phyloP scores from a whole-genome alignment of 176 grass and related monocot genomes.

The Aegilops bicornis region DNA sequence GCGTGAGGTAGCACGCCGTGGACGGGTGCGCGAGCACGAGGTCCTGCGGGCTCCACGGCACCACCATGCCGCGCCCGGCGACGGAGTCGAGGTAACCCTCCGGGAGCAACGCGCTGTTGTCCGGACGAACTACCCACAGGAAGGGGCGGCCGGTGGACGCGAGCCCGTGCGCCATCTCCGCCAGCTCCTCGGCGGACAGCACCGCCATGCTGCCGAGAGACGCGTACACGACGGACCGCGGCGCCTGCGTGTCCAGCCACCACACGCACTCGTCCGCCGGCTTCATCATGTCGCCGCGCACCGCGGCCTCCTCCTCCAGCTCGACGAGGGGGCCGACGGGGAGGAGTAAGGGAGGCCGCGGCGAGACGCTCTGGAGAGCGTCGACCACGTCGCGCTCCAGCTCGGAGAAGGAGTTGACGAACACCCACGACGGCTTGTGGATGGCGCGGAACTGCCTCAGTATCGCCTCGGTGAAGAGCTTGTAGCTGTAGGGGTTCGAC shows the following conservation, averaged over 20 bases:
- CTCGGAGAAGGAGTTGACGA: constrained; percentile 76
- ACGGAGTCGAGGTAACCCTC: constrained; percentile 38
- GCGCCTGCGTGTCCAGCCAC: constrained; percentile 59
- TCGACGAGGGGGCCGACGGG: constrained; percentile 68
- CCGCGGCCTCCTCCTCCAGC: neutral
- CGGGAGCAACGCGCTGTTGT: constrained; percentile 37
- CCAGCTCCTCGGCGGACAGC: constrained; percentile 40
- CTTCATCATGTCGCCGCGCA: constrained; percentile 55
- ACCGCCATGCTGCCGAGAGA: constrained; percentile 75
- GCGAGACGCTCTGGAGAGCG: constrained; percentile 21
- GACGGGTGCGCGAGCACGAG: constrained; percentile 57
- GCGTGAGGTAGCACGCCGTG: constrained; percentile 59
- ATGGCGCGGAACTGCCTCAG: constrained; percentile 51
- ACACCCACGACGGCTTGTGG: constrained; percentile 50
- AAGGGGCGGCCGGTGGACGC: constrained; percentile 43
- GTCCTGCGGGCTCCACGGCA: constrained; percentile 82
- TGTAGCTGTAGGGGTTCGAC: constrained; percentile 40
- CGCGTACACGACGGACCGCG: constrained; percentile 63
- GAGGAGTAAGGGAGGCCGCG: constrained; percentile 40
- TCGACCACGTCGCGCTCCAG: constrained; percentile 55
- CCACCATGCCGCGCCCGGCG: constrained; percentile 47
- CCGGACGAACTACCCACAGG: constrained; percentile 78
- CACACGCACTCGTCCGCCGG: constrained; percentile 40
- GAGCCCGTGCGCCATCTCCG: constrained; percentile 67
- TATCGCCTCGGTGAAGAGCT: constrained; percentile 39